Evolutionary conservation across 208 protist species (phyloP), one percentile per base, ranked within the genome.

Genomic region (Leishmania arabica): DNA sequence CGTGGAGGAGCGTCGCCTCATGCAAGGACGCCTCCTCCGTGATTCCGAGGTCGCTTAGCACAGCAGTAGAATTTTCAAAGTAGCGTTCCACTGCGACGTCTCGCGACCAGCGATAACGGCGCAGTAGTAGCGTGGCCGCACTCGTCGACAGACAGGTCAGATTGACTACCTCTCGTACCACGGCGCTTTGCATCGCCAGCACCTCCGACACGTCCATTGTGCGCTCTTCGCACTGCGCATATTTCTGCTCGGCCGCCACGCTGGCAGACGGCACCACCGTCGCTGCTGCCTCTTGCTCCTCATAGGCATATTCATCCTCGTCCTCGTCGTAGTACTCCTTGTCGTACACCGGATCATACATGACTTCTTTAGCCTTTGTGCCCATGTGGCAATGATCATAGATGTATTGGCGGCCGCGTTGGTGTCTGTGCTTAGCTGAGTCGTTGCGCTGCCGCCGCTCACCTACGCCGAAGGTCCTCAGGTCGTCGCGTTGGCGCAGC

Each of bases 71-170:
- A 42, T 82, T 56, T 7, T 76, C 82, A 45, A 82, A 82, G 78
- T 86, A 86, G 21, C 78, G 78, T 75, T 82, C 82, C 17, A 82
- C 73, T 19, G 82, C 82, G 3, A 79, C 74, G 0, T 86, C 78
- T 40, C 72, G 54, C 34, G 78, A 82, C 82, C 82, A 86, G 54
- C 69, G 60, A 34, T 45, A 86, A 19, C 73, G 37, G 0, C 31
- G 24, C 24, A 86, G 66, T 2, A 86, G 66, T 40, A 86, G 78
- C 4, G 82, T 62, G 0, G 82, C 82, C 1, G 71, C 53, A 37
- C 37, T 75, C 24, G 78, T 11, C 6, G 82, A 86, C 17, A 86
- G 58, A 31, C 54, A 82, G 2, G 82, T 86, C 17, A 86, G 51
- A 8, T 70, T 75, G 2, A 42, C 64, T 45, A 82, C 78, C n/a